A percentile compares a stretch with the other conserved stretches of the same genome.
These are phyloP conservation scores for Euptelea pleiosperma DNA, from an alignment of 164 flowering plant species.

Conservation along the genomic window DNA sequence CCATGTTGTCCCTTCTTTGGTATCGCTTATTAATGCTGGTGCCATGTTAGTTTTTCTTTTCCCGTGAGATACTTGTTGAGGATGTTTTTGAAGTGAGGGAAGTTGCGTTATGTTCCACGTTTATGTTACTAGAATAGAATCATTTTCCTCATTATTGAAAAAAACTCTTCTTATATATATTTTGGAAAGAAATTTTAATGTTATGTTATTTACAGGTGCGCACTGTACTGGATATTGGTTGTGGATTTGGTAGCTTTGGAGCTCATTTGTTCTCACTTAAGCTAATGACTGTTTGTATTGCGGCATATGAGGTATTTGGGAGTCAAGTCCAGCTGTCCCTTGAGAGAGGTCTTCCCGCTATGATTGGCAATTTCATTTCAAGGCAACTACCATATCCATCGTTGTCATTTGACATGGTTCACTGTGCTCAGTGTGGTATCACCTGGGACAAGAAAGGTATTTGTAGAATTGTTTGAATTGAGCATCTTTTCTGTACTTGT, in stretches of 20 bases:
- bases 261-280: constrained; percentile 84
- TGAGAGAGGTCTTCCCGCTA: constrained; percentile 99
- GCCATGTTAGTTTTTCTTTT: no score
- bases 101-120: background rate
- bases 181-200: constrained; percentile 1
- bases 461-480: constrained; percentile 3
- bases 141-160: no score
- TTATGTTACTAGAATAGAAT: no score
- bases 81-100: no score
- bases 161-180: no score
- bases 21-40: no score
- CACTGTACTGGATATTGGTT: constrained; percentile 81
- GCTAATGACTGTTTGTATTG: constrained; percentile 77
- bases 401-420: constrained; percentile 89
- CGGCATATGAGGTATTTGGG: constrained; percentile 88
- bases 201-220: constrained; percentile 52
- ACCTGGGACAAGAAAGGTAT: constrained; percentile 88
- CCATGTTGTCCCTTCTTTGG: background rate
- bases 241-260: constrained; percentile 98
- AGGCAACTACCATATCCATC: constrained; percentile 90
- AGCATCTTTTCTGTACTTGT: background rate
- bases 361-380: constrained; percentile 73
- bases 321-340: constrained; percentile 96
- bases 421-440: constrained; percentile 94
- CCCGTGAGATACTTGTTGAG: background rate